phyloP scores from a whole-genome alignment of 805 yeast genomes.

The Schwanniomyces pseudopolymorphus region DNA sequence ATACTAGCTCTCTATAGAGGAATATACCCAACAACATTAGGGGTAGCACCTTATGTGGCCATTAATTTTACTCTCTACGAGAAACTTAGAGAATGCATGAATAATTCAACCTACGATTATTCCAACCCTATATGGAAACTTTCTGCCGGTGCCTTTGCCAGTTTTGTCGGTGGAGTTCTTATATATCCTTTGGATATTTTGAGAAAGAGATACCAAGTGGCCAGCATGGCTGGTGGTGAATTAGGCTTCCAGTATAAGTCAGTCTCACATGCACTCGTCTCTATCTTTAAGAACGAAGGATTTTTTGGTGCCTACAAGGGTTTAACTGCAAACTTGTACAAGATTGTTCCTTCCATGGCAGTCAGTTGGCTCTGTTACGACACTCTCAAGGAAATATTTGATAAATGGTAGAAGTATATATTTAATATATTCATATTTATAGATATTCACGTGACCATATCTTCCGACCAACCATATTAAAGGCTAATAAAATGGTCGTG shows the following conservation, averaged over 20 bases:
- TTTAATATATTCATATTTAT: constrained; percentile 1
- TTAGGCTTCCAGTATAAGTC: constrained; percentile 82
- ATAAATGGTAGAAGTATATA: constrained; percentile 22
- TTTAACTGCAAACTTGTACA: constrained; percentile 75
- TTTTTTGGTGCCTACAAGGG: constrained; percentile 70
- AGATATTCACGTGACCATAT: constrained; percentile 7
- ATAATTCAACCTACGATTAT: constrained; percentile 32
- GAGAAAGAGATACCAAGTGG: constrained; percentile 87
- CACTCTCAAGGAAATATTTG: constrained; percentile 50
- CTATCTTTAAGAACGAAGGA: constrained; percentile 76
- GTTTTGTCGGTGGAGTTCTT: constrained; percentile 85
- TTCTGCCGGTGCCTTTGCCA: constrained; percentile 78
- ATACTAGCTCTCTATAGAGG: constrained; percentile 77
- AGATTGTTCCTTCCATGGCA: constrained; percentile 94
- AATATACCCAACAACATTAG: constrained; percentile 83
- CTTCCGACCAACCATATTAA: constrained; percentile 12
- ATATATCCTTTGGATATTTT: constrained; percentile 91
- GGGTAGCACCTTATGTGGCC: constrained; percentile 96
- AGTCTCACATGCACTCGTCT: constrained; percentile 67
- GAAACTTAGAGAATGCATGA: constrained; percentile 60
- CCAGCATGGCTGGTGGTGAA: constrained; percentile 73
- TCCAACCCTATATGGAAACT: constrained; percentile 57
- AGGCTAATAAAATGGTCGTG: not conserved
- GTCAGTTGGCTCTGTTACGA: constrained; percentile 91
- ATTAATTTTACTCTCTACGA: constrained; percentile 91